These are phyloP conservation scores for Chalara sp. DNA, from an alignment of 2,329 filamentous ascomycete species.

Conservation along the genomic window DNA sequence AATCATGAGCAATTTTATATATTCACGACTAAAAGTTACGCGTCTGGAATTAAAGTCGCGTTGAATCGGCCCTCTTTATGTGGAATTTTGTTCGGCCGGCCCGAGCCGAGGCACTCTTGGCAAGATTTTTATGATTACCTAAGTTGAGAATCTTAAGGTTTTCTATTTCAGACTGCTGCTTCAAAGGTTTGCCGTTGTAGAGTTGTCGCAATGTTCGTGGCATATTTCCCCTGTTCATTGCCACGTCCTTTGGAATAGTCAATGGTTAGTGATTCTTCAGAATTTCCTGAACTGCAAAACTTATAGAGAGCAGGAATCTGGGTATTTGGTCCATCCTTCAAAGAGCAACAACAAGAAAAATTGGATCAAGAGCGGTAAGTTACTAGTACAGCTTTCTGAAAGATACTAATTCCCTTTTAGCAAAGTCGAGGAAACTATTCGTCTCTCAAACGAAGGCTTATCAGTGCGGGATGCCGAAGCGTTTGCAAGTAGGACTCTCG, in stretches of 20 bases:
- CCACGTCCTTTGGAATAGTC: conserved; percentile 21
- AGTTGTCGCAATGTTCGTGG: too few species aligned
- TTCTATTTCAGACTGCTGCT: too few species aligned
- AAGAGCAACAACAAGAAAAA: conserved; percentile 19
- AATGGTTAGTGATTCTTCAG: conserved; percentile 19
- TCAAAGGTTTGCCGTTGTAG: too few species aligned
- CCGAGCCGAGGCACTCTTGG: too few species aligned
- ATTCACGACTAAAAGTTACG: background rate
- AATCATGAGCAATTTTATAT: background rate
- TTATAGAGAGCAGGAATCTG: conserved; percentile 16
- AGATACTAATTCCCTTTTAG: conserved; percentile 11
- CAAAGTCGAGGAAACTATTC: conserved; percentile 9
- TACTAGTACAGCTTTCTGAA: background rate
- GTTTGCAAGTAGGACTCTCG: conserved; percentile 13
- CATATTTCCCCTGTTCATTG: conserved; percentile 14
- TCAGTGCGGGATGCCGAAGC: conserved; percentile 13
- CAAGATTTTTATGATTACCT: too few species aligned
- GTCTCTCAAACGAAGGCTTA: conserved; percentile 5
- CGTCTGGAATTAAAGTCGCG: background rate
- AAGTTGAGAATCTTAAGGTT: too few species aligned
- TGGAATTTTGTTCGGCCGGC: too few species aligned
- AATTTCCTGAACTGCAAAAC: background rate
- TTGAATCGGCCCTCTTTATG: too few species aligned
- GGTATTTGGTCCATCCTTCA: conserved; percentile 25
- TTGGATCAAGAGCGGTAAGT: conserved; percentile 14